A percentile compares a stretch with the other conserved stretches of the same genome.
Conservation (phyloP, 306 rosid genomes). For the Morella rubra region DNA sequence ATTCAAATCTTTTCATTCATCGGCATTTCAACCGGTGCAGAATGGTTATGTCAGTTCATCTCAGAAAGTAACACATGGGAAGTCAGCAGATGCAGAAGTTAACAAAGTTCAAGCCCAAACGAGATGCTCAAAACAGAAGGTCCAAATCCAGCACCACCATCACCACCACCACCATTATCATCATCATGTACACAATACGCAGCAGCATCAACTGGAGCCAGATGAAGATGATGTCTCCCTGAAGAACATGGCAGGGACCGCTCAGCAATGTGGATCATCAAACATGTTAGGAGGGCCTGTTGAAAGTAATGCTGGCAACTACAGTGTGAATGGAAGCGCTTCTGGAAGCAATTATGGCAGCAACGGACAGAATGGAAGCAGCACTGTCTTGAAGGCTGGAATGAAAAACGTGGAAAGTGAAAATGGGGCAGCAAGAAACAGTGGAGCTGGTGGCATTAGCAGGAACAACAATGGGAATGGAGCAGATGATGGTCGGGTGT, state of each 20-base stretch:
- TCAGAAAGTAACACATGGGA: conserved; percentile 28
- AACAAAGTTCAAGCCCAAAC: conserved; percentile 26
- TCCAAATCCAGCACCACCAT: conserved; percentile 41
- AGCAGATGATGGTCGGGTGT: conserved; percentile 44
- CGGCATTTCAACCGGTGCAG: conserved; percentile 38
- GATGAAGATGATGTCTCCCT: conserved; percentile 32
- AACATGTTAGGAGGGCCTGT: conserved; percentile 34
- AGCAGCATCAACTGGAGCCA: conserved; percentile 27
- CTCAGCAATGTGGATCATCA: conserved; percentile 46
- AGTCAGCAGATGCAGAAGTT: conserved; percentile 32
- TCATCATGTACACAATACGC: conserved; percentile 35
- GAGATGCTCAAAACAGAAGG: conserved; percentile 42
- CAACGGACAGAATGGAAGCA: conserved; percentile 46
- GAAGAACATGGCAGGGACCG: conserved; percentile 31
- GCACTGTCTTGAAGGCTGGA: conserved; percentile 36
- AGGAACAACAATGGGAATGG: conserved; percentile 36
- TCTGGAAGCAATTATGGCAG: conserved; percentile 48
- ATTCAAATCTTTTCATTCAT: conserved; percentile 40
- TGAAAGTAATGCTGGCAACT: conserved; percentile 43
- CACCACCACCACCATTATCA: conserved; percentile 48
- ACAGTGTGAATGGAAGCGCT: conserved; percentile 39
- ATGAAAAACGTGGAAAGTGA: conserved; percentile 32
- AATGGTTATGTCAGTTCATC: conserved; percentile 33
- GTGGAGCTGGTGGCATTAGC: conserved; percentile 33
- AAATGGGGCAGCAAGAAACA: conserved; percentile 37